A percentile compares a stretch with the other conserved stretches of the same genome.
Conservation (phyloP, 2,329 filamentous ascomycete species). For the Scedosporium minutisporum region DNA sequence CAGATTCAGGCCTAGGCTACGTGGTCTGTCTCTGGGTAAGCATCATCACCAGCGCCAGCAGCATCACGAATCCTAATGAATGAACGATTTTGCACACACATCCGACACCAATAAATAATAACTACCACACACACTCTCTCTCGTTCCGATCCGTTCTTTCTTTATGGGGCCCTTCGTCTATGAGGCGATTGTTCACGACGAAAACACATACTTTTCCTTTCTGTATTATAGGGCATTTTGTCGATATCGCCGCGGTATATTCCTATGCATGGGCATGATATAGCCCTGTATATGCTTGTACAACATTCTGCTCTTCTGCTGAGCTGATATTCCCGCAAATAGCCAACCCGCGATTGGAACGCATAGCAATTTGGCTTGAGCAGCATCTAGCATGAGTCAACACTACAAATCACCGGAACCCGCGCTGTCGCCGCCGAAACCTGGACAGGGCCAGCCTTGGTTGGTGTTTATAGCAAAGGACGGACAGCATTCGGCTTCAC, state of each 20-base stretch:
- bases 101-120: not conserved
- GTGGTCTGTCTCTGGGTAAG: slow-evolving; percentile 33
- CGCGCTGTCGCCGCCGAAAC: no score
- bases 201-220: not conserved
- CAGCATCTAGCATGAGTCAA: no score
- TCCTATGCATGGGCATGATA: not conserved
- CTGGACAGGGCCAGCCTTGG: no score
- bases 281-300: not conserved
- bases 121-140: not conserved
- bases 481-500: no score
- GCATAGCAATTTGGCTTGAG: not conserved
- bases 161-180: not conserved
- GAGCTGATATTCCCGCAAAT: not conserved
- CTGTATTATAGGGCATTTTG: not conserved
- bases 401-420: no score
- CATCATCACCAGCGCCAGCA: slow-evolving; percentile 20
- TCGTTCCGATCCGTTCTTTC: not conserved
- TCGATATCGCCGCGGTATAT: not conserved
- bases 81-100: not conserved
- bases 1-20: slow-evolving; percentile 27
- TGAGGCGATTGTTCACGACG: not conserved
- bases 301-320: not conserved
- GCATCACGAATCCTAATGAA: not conserved
- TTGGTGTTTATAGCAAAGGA: no score
- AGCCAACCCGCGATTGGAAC: not conserved